A percentile compares a stretch with the other conserved stretches of the same genome.
These are phyloP conservation scores for Citrus mangshanensis DNA, from an alignment of 345 rosid genomes.

Conservation along the genomic window DNA sequence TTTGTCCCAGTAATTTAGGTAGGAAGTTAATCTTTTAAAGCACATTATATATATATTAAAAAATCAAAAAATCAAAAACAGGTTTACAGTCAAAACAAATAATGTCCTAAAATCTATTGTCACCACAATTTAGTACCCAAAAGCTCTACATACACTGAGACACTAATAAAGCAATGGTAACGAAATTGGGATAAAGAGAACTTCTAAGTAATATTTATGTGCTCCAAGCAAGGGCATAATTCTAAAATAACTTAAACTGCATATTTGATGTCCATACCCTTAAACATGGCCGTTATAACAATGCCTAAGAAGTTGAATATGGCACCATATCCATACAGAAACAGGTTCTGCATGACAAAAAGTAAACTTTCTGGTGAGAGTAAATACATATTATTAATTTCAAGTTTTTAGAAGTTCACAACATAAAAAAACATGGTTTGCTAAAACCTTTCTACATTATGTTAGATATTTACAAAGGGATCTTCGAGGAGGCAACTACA, in stretches of 20 bases:
- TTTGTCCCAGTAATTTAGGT: neutral
- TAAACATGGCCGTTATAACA: conserved; percentile 33
- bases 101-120: conserved; percentile 4
- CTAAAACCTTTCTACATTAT: neutral
- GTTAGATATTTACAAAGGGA: neutral
- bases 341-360: conserved; percentile 40
- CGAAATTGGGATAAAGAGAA: neutral
- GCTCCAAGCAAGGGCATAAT: neutral
- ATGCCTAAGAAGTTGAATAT: conserved; percentile 55
- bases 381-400: neutral
- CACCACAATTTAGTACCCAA: neutral
- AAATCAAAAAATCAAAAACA: neutral
- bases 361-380: neutral
- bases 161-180: neutral
- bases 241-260: neutral
- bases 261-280: conserved; percentile 30
- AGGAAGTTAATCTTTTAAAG: neutral
- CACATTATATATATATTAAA: neutral
- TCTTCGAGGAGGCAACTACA: neutral
- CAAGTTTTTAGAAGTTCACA: neutral
- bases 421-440: neutral
- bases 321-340: conserved; percentile 57
- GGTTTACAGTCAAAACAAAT: neutral
- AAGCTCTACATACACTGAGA: neutral
- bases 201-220: neutral